Evolutionary conservation across 2,329 filamentous ascomycete species (phyloP).

Genomic region (Fusarium sp.): DNA sequence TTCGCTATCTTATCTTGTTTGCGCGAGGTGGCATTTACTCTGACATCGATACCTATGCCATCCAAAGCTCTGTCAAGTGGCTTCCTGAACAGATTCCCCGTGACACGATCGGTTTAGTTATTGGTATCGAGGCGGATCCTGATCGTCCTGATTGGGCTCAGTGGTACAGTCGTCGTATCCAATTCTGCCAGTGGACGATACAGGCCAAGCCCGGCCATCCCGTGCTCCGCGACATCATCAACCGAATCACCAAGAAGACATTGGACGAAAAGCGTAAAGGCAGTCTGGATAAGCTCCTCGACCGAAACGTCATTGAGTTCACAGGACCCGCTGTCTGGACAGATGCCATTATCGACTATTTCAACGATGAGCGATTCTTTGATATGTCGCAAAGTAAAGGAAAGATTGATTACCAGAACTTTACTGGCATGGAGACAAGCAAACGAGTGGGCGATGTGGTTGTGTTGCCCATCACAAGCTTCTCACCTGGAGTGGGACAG

Average conservation of each 20-base stretch:
- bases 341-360: slow-evolving; percentile 89
- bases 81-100: slow-evolving; percentile 82
- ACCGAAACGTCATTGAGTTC: slow-evolving; percentile 88
- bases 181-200: slow-evolving; percentile 99
- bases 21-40: slow-evolving; percentile 78
- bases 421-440: slow-evolving; percentile 84
- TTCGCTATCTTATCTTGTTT: slow-evolving; percentile 77
- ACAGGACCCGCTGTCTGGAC: slow-evolving; percentile 97
- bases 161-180: slow-evolving; percentile 96
- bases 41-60: slow-evolving; percentile 90
- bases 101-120: slow-evolving; percentile 83
- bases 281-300: slow-evolving; percentile 67
- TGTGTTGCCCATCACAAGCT: slow-evolving; percentile 94
- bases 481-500: slow-evolving; percentile 92
- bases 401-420: slow-evolving; percentile 86
- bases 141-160: slow-evolving; percentile 92
- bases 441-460: slow-evolving; percentile 95
- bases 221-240: slow-evolving; percentile 86
- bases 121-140: slow-evolving; percentile 97
- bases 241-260: slow-evolving; percentile 85
- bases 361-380: slow-evolving; percentile 92
- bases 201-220: slow-evolving; percentile 96
- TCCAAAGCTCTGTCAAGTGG: slow-evolving; percentile 89
- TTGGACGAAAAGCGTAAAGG: slow-evolving; percentile 78
- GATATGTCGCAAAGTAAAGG: slow-evolving; percentile 77